Conservation (phyloP, 306 rosid genomes). For the peach (Prunus persica) region DNA sequence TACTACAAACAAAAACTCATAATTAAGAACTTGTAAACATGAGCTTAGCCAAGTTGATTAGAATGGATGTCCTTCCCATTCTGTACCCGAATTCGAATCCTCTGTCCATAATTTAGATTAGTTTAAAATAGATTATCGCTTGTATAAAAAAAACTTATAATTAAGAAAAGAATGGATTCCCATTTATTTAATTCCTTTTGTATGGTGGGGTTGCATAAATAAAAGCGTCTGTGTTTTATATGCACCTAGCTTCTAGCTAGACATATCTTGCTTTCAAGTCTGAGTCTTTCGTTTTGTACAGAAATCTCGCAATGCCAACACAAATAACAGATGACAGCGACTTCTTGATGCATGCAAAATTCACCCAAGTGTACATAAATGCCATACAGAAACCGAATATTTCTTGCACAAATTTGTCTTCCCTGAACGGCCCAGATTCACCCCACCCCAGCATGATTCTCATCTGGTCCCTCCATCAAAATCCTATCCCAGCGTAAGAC, state of each 20-base stretch:
- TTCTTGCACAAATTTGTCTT: conserved; percentile 28
- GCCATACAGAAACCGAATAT: conserved; percentile 23
- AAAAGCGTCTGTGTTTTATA: not conserved
- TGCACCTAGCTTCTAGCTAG: not conserved
- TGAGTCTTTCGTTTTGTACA: conserved; percentile 48
- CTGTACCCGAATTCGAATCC: fast-evolving
- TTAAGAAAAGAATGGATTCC: too few relatives aligned
- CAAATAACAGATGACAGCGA: conserved; percentile 57
- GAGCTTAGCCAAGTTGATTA: too few relatives aligned
- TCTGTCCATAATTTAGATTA: too few relatives aligned
- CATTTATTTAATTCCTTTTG: too few relatives aligned
- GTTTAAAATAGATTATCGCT: too few relatives aligned
- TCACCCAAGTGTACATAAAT: conserved; percentile 30
- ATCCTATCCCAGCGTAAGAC: conserved; percentile 32
- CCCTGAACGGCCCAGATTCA: conserved; percentile 40
- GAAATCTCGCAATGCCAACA: conserved; percentile 31
- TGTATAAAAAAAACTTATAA: too few relatives aligned
- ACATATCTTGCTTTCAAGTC: conserved; percentile 47
- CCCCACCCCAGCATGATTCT: conserved; percentile 8
- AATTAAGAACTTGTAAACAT: too few relatives aligned
- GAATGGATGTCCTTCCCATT: fast-evolving
- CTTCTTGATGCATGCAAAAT: conserved; percentile 37
- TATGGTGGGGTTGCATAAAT: too few relatives aligned
- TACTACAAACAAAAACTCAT: too few relatives aligned
- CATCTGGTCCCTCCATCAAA: conserved; percentile 42